Base-by-base conservation (phyloP, 2,329 filamentous ascomycete species). In the Lecanicillium sp. region DNA sequence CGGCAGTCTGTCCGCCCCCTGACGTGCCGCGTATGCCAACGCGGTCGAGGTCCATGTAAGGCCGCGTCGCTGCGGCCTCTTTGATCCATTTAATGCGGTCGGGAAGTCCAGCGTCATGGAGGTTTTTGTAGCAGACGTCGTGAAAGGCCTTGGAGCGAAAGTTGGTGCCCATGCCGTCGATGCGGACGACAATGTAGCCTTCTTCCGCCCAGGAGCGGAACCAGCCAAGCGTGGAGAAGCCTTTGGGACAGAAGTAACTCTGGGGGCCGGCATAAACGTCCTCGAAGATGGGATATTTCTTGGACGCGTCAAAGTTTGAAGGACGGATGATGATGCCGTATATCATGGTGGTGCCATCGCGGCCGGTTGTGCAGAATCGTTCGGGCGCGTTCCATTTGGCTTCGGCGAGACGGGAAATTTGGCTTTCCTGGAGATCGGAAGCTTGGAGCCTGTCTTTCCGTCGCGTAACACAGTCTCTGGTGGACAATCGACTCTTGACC, bases 81-180 rank as follows among this genome's bases (percentile, higher is more conserved):
- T 54, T 51, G 8, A 60, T 51, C 62, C 62, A 63, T 5, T 53
- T 48, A 3, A 62, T 58, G 24, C 62, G 60, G 5, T 63, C 61
- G 9, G 55, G 54, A 20, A 64, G 56, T 0, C 61, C 60, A 0
- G 55, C 51, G 37, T 64, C 62, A 5, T 57, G 50, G 9, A 63
- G 48, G 10, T 62, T 57, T 52, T 64, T 63, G 43, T 58, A 58
- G 42, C 58, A 60, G 2, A 60, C 52, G 20, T 63, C 55, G 35
- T 64, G 62, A 23, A 64, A 63, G 11, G 33, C 39, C 45, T 63
- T 63, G 12, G 44, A 47, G 20, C 62, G 59, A 55, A 57, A 61
- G 38, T 58, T 59, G 2, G 62, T 64, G 7, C 60, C 61, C 62
- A 62, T 63, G 43, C 60, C 61, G 35, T 64, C 62, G 5, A 61